Evolutionary conservation across 2,329 filamentous ascomycete species (phyloP), one percentile per base, ranked within the genome.

Genomic region (Trichoderma semiorbis): DNA sequence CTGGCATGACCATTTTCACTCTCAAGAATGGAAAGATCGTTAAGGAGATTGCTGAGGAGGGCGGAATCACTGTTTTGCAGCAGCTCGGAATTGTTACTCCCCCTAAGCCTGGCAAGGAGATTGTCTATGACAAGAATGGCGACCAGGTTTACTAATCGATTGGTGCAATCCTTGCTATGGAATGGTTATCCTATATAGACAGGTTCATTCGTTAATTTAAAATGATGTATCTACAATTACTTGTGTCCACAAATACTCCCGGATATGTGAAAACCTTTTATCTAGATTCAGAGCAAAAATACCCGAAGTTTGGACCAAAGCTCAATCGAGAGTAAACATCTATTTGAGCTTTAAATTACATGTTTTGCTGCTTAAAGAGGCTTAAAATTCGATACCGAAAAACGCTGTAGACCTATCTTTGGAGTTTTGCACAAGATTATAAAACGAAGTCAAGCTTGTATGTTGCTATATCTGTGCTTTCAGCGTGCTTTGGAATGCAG

Each of bases 1-100:
- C 62, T 53, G 62, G 62, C 18, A 65, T 47, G 18, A 65, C 28
- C 3, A 53, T 65, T 12, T 65, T 50, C 18, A 65, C 62, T 10
- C 39, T 53, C n/a, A 65, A 32, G 28, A 30, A 65, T 47, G 62
- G 62, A n/a, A 65, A 65, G 39, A 65, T 65, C 18, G 43, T 65
- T 24, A 18, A 28, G 3, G 43, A 65, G 28, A 47, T 65, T 47
- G 62, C 62, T 2, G 62, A 65, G 43, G 62, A 65, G 12, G 62
- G 62, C 1, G 43, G 39, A 7, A 14, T 65, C 43, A 53, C 62
- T 65, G 62, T 47, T 32, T 8, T 65, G 11, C 62, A 65, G n/a
- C 62, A 65, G 18, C 43, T 65, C 18, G 43, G 62, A 65, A 55
- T 68, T 4, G 65, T 68, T 16, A 26, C 53, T 1, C 34, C 58